These are phyloP conservation scores for Scleroderma bovista DNA, from an alignment of 768 basidiomycete genomes.

Conservation along the genomic window DNA sequence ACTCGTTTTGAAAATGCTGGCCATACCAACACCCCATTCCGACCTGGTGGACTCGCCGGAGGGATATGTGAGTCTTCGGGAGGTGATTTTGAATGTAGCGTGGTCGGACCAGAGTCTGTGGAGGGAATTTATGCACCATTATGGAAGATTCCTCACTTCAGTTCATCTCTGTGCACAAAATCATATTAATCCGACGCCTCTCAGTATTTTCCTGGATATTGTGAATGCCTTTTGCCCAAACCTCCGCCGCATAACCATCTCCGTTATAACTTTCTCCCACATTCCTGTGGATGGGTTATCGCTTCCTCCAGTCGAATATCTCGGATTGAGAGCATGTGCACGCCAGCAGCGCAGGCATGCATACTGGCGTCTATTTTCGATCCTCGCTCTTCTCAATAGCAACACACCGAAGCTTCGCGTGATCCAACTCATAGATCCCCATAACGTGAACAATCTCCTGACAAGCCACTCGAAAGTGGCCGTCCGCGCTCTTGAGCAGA, in stretches of 20 bases:
- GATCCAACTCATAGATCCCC: slow-evolving; percentile 14
- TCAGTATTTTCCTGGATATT: slow-evolving; percentile 1
- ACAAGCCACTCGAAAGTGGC: slow-evolving; percentile 10
- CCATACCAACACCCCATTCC: background rate
- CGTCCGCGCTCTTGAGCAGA: slow-evolving; percentile 6
- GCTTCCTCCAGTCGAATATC: slow-evolving; percentile 13
- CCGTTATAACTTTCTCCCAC: background rate
- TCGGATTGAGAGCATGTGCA: slow-evolving; percentile 9
- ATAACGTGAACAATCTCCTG: slow-evolving; percentile 14
- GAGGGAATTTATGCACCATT: slow-evolving; percentile 10
- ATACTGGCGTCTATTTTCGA: slow-evolving; percentile 8
- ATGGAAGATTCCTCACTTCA: slow-evolving; percentile 14
- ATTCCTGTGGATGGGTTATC: background rate
- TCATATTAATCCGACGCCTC: too few species aligned
- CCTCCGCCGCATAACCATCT: slow-evolving; percentile 17
- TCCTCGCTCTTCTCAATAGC: slow-evolving; percentile 8
- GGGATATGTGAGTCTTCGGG: slow-evolving; percentile 8
- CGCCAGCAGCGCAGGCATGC: background rate
- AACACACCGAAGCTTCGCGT: slow-evolving; percentile 14
- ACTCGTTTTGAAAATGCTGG: slow-evolving; percentile 3
- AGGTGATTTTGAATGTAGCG: slow-evolving; percentile 12
- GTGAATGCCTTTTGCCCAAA: slow-evolving; percentile 11
- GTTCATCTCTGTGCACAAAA: slow-evolving; percentile 5
- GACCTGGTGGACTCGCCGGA: background rate
- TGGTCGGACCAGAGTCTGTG: background rate